Conservation (phyloP, 2,329 filamentous ascomycete genomes). For the Microdochium bolleyi region DNA sequence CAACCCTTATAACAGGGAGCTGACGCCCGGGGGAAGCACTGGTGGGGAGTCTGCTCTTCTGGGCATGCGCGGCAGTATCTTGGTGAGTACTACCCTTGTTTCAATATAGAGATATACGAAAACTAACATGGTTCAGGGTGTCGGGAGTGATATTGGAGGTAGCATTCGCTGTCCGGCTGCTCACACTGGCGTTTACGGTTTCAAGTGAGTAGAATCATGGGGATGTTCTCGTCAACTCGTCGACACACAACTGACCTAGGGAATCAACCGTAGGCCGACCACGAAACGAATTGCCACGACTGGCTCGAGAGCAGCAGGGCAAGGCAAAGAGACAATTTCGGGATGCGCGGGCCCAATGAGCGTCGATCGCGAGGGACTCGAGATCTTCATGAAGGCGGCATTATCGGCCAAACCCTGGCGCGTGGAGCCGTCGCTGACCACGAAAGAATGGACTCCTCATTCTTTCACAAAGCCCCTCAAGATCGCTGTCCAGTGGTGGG, state of each 20-base stretch:
- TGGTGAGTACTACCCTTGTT: conserved; percentile 2
- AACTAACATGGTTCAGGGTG: conserved; percentile 1
- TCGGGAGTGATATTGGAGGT: conserved; percentile 4
- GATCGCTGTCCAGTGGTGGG: conserved; percentile 2
- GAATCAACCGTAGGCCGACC: conserved; percentile 18
- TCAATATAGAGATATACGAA: too few species aligned
- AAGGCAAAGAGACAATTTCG: conserved; percentile 25
- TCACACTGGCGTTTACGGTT: conserved; percentile 20
- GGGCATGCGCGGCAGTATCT: conserved; percentile 3
- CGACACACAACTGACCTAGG: too few species aligned
- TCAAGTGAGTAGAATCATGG: conserved; percentile 23
- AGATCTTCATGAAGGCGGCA: conserved; percentile 25
- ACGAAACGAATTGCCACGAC: conserved; percentile 18
- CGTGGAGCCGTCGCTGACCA: conserved; percentile 21
- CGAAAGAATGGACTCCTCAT: conserved; percentile 25
- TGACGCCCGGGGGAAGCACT: conserved; percentile 1
- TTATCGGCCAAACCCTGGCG: conserved; percentile 23
- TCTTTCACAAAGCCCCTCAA: conserved; percentile 4
- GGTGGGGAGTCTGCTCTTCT: conserved; percentile 2
- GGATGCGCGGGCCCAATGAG: conserved; percentile 24
- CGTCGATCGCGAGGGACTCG: conserved; percentile 23
- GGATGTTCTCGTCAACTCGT: too few species aligned
- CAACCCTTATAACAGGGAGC: conserved; percentile 3
- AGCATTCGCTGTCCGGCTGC: conserved; percentile 3
- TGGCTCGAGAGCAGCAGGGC: conserved; percentile 17